Percentiles rank a stretch among this genome's conserved stretches.
phyloP scores from a whole-genome alignment of 2,329 filamentous ascomycete species.

The Fusarium papillatum region DNA sequence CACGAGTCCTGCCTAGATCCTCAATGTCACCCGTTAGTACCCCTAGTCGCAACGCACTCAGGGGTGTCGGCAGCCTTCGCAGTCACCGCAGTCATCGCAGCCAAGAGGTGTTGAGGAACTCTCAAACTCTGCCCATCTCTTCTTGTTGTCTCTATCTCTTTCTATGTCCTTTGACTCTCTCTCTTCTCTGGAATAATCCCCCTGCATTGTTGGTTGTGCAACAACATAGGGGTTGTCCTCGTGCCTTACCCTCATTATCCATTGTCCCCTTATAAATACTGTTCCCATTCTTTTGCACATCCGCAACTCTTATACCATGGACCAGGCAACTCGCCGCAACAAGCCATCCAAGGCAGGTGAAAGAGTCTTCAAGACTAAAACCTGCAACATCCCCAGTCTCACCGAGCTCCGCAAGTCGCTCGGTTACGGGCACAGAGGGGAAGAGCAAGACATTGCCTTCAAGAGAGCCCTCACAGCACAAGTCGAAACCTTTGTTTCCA shows the following conservation, averaged over 20 bases:
- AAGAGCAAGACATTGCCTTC: slow-evolving; percentile 28
- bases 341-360: not conserved
- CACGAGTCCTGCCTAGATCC: not conserved
- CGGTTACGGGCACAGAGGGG: slow-evolving; percentile 24
- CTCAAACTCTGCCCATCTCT: not conserved
- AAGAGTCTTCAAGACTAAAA: slow-evolving; percentile 18
- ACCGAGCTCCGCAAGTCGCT: slow-evolving; percentile 32
- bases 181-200: not conserved
- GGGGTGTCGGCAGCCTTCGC: not conserved
- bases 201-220: not conserved
- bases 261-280: not conserved
- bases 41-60: not conserved
- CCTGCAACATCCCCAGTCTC: slow-evolving; percentile 22
- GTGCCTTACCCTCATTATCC: not conserved
- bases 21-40: not conserved
- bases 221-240: not conserved
- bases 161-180: not conserved
- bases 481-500: slow-evolving; percentile 17
- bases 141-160: not conserved
- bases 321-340: not conserved
- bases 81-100: not conserved
- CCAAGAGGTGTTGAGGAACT: not conserved
- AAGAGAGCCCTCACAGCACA: slow-evolving; percentile 23
- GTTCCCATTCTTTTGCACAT: not conserved
- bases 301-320: not conserved